Evolutionary conservation across 192 early-diverging fungal genomes (phyloP).

Genomic region (Mortierella claussenii): DNA sequence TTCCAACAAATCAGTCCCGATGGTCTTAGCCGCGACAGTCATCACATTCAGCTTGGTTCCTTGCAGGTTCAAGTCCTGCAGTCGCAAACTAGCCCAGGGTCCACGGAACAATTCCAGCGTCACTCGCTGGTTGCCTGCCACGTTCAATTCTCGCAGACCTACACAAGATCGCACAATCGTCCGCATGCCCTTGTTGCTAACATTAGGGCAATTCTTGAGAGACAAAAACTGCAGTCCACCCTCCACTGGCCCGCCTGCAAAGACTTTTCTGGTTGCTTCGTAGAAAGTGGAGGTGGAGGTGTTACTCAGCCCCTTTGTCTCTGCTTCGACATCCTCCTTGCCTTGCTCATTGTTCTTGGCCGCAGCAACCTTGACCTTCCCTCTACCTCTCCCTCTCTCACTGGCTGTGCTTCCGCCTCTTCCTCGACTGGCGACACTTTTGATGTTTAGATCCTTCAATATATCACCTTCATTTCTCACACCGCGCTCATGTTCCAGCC

Average conservation of each 20-base stretch:
- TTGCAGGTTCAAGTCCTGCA: conserved; percentile 6
- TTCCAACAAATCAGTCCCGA: background rate
- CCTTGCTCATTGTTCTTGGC: background rate
- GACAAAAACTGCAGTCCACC: conserved; percentile 8
- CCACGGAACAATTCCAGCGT: conserved; percentile 20
- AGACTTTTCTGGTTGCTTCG: conserved; percentile 1
- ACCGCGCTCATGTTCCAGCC: conserved; percentile 7
- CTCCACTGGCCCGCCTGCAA: background rate
- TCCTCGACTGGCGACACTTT: background rate
- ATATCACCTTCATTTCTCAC: background rate
- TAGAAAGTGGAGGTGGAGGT: background rate
- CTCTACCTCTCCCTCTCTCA: too few relatives aligned
- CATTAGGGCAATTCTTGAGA: conserved; percentile 4
- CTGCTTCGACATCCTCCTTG: background rate
- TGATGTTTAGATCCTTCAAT: background rate
- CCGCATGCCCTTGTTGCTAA: conserved; percentile 17
- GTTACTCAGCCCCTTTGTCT: background rate
- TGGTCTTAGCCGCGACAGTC: background rate
- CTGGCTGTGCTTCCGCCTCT: too few relatives aligned
- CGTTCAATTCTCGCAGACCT: conserved; percentile 1
- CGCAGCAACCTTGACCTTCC: background rate
- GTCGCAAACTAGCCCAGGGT: conserved; percentile 16
- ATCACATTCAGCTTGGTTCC: background rate
- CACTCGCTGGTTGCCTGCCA: background rate
- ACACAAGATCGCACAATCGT: conserved; percentile 34